Evolutionary conservation across 495 filamentous ascomycete species (phyloP).

Genomic region (Sabuloglossum arenarium): DNA sequence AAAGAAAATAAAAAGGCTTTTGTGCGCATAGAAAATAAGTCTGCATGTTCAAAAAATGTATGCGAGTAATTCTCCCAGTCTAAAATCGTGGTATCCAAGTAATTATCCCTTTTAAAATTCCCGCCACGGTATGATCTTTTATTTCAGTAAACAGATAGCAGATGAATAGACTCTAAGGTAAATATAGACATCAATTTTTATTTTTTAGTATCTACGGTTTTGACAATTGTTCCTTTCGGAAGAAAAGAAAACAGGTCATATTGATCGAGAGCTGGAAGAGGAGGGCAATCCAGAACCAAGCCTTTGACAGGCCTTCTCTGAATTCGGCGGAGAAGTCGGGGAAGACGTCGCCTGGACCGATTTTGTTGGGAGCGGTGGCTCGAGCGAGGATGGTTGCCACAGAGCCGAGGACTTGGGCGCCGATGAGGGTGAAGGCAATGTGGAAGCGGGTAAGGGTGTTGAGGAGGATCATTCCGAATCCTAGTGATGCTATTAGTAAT

Average conservation of each 20-base stretch:
- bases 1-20: no score
- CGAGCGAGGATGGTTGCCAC: slow-evolving; percentile 28
- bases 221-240: slow-evolving; percentile 6
- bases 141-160: no score
- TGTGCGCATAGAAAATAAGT: no score
- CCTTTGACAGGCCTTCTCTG: neutral
- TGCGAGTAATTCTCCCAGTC: no score
- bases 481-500: no score
- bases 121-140: no score
- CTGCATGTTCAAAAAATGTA: no score
- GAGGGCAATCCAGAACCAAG: slow-evolving; percentile 3
- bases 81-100: no score
- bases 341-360: slow-evolving; percentile 17
- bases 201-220: no score
- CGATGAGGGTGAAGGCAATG: slow-evolving; percentile 26
- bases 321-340: neutral
- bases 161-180: no score
- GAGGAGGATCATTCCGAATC: slow-evolving; percentile 30
- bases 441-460: slow-evolving; percentile 29
- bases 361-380: slow-evolving; percentile 25
- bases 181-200: no score
- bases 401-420: slow-evolving; percentile 12
- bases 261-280: slow-evolving; percentile 3
- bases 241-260: slow-evolving; percentile 1
- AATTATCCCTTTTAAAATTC: no score